These are phyloP conservation scores for Thielaviopsis euricoi DNA, from an alignment of 2,329 filamentous ascomycete genomes.

Conservation along the genomic window DNA sequence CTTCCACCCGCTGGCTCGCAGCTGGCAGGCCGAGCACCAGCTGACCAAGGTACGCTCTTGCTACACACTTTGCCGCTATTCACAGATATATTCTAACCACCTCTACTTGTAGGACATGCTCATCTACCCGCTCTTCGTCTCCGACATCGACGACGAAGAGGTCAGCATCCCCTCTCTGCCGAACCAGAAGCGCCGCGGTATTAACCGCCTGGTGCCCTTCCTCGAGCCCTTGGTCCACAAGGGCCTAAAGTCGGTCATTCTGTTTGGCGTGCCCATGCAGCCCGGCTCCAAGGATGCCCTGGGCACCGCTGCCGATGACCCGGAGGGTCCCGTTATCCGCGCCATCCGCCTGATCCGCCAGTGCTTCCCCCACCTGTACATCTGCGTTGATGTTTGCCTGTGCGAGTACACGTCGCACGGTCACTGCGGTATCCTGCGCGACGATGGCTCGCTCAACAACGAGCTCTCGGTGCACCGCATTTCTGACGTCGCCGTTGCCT, in stretches of 20 bases:
- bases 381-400: slow-evolving; percentile 83
- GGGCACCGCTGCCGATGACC: slow-evolving; percentile 84
- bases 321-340: slow-evolving; percentile 77
- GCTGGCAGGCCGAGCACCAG: slow-evolving; percentile 73
- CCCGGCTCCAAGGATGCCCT: slow-evolving; percentile 75
- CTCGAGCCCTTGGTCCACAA: slow-evolving; percentile 76
- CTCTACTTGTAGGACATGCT: slow-evolving; percentile 63
- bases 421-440: slow-evolving; percentile 87
- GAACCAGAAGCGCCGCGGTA: slow-evolving; percentile 71
- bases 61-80: background rate
- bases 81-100: background rate
- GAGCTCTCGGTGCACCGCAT: slow-evolving; percentile 84
- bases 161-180: slow-evolving; percentile 79
- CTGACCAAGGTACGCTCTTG: slow-evolving; percentile 53
- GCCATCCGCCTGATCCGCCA: slow-evolving; percentile 70
- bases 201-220: slow-evolving; percentile 74
- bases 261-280: slow-evolving; percentile 83
- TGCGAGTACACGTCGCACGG: slow-evolving; percentile 98
- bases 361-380: slow-evolving; percentile 78
- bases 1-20: slow-evolving; percentile 59
- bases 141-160: slow-evolving; percentile 86
- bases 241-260: slow-evolving; percentile 79
- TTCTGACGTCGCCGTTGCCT: slow-evolving; percentile 92
- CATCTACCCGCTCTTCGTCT: slow-evolving; percentile 93
- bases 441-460: slow-evolving; percentile 89